Evolutionary conservation across 108 stramenopile genomes (phyloP).

Genomic region (Chaetoceros muelleri): DNA sequence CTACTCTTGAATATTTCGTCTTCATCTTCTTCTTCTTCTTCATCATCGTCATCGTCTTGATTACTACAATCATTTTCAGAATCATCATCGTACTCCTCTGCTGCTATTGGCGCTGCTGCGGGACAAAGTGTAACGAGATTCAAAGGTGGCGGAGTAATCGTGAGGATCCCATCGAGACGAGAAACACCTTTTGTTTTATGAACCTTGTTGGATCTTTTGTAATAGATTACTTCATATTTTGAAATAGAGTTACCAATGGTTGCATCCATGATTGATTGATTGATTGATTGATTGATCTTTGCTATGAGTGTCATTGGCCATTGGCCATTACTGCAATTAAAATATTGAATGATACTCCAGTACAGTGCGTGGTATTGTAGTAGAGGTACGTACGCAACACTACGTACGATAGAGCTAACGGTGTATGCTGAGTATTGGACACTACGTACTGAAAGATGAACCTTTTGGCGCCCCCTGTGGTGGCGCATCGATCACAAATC

Average conservation of each 20-base stretch:
- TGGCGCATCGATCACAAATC: no score
- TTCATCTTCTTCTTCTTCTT: slow-evolving; percentile 11
- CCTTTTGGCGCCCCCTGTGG: no score
- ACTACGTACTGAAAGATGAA: no score
- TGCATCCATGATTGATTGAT: no score
- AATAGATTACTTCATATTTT: slow-evolving; percentile 51
- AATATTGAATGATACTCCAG: no score
- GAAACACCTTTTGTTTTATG: slow-evolving; percentile 49
- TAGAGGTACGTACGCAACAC: no score
- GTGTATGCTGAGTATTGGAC: no score
- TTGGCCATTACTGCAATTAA: no score
- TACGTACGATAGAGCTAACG: no score
- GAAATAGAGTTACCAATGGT: not conserved
- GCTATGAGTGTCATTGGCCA: no score
- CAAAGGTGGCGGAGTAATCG: slow-evolving; percentile 18
- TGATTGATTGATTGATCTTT: no score
- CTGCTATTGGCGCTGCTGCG: not conserved
- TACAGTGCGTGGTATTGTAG: no score
- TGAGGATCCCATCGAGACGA: slow-evolving; percentile 44
- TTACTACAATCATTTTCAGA: slow-evolving; percentile 6
- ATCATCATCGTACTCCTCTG: slow-evolving; percentile 16
- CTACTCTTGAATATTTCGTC: slow-evolving; percentile 9
- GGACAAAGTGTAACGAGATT: slow-evolving; percentile 13
- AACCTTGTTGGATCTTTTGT: slow-evolving; percentile 58
- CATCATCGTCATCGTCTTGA: slow-evolving; percentile 12